Conservation (phyloP, 169 alveolate genomes). For the Eimeria mitis region DNA sequence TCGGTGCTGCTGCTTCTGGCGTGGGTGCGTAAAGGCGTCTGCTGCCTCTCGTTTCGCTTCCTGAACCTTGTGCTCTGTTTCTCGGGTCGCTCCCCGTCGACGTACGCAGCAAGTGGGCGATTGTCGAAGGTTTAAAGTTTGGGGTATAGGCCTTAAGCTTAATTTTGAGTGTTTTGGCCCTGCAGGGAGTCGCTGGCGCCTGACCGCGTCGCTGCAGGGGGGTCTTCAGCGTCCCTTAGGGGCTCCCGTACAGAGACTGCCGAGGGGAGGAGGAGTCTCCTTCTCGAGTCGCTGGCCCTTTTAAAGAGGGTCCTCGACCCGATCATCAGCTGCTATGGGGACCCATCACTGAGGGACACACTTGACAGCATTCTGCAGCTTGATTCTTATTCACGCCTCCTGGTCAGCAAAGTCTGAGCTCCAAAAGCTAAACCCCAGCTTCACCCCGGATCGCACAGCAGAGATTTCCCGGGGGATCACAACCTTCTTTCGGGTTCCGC, state of each 20-base stretch:
- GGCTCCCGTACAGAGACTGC: constrained; percentile 9
- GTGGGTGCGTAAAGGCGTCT: not conserved
- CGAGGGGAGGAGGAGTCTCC: constrained; percentile 32
- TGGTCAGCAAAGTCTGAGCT: constrained; percentile 24
- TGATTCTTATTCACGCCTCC: constrained; percentile 35
- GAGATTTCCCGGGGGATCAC: not conserved
- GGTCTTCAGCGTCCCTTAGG: not conserved
- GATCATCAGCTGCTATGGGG: not conserved
- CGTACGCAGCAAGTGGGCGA: not conserved
- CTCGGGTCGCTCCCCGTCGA: not conserved
- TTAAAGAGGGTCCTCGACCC: constrained; percentile 15
- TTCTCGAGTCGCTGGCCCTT: not conserved
- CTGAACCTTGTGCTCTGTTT: not conserved
- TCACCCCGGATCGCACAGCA: not conserved
- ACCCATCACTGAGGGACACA: not conserved
- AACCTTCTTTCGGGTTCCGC: not conserved
- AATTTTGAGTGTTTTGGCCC: not conserved
- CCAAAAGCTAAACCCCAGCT: not conserved
- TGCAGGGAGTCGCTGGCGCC: constrained; percentile 38
- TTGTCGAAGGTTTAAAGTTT: not conserved
- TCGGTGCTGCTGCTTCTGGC: not conserved
- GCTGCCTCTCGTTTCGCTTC: not conserved
- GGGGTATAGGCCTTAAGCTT: not conserved
- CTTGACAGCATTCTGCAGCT: not conserved
- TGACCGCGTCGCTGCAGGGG: not conserved